These are phyloP conservation scores for Apiotrichum laibachii DNA, from an alignment of 1,284 basidiomycete species.

Conservation along the genomic window DNA sequence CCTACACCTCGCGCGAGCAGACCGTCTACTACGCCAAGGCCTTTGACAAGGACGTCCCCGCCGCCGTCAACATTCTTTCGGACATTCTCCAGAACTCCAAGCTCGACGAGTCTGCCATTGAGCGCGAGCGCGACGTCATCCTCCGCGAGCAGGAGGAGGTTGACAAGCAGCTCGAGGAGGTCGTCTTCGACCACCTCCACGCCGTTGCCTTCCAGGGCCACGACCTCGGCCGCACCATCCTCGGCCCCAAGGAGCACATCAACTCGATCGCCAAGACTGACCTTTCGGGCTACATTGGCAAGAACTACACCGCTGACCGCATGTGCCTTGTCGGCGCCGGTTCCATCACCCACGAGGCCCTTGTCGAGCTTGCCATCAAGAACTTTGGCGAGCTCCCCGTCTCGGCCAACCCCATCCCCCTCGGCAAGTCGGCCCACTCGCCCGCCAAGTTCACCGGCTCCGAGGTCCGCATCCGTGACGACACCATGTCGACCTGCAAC, in stretches of 20 bases:
- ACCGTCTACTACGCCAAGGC: conserved; percentile 99
- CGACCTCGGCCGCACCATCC: conserved; percentile 93
- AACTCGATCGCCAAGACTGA: conserved; percentile 92
- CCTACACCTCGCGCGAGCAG: conserved; percentile 98
- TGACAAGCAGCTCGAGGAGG: conserved; percentile 96
- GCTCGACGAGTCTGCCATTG: conserved; percentile 82
- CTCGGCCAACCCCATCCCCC: conserved; percentile 81
- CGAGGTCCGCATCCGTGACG: conserved; percentile 93
- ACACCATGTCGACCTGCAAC: conserved; percentile 83
- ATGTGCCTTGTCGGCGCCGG: conserved; percentile 98
- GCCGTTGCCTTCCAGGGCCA: conserved; percentile 85
- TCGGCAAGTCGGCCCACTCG: conserved; percentile 70
- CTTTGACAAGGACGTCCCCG: conserved; percentile 92
- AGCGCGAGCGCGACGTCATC: conserved; percentile 96
- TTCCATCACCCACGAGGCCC: conserved; percentile 85
- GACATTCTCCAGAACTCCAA: conserved; percentile 99
- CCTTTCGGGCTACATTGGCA: conserved; percentile 87
- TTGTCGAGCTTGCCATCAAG: conserved; percentile 92
- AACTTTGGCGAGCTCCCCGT: conserved; percentile 88
- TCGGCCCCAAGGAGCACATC: conserved; percentile 95
- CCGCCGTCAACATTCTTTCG: conserved; percentile 92
- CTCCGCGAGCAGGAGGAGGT: conserved; percentile 98
- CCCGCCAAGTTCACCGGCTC: conserved; percentile 86
- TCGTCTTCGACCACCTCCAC: conserved; percentile 98
- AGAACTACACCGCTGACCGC: conserved; percentile 97